Percentiles rank a stretch among this genome's conserved stretches.
Conservation (phyloP, 257 asterid species). For the Solanum chiquidenum region DNA sequence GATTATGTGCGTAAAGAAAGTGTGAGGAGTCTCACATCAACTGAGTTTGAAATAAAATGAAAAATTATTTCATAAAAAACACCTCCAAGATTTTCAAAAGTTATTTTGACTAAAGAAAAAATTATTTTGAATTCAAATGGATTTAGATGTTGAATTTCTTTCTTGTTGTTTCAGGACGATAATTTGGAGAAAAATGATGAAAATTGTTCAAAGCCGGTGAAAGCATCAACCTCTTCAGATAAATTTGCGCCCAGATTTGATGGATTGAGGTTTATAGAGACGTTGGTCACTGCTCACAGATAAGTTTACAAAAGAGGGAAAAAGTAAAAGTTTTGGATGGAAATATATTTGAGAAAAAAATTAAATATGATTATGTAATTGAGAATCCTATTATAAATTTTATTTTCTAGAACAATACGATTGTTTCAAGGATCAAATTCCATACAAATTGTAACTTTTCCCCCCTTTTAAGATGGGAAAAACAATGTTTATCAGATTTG, state of each 20-base stretch:
- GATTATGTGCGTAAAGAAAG: rapidly evolving
- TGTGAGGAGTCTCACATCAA: neutral
- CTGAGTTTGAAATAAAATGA: neutral
- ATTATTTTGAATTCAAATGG: neutral
- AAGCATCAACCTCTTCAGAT: neutral
- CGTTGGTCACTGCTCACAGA: conserved; percentile 9
- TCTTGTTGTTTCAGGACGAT: neutral
- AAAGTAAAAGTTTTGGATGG: neutral
- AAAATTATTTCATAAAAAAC: neutral
- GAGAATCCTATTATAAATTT: neutral
- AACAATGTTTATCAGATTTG: neutral
- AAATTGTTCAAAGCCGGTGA: neutral
- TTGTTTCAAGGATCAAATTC: neutral
- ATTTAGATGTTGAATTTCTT: neutral
- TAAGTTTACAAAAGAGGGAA: neutral
- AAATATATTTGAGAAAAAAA: neutral
- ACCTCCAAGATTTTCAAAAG: neutral
- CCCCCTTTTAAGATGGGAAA: no score
- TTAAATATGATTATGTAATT: neutral
- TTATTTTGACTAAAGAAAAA: no score
- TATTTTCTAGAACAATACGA: neutral
- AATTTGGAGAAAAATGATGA: neutral
- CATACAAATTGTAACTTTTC: neutral
- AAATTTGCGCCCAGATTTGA: conserved; percentile 12
- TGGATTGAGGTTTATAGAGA: conserved; percentile 11